Evolutionary conservation across 805 yeast species (phyloP).

Genomic region (Pichia heedii): DNA sequence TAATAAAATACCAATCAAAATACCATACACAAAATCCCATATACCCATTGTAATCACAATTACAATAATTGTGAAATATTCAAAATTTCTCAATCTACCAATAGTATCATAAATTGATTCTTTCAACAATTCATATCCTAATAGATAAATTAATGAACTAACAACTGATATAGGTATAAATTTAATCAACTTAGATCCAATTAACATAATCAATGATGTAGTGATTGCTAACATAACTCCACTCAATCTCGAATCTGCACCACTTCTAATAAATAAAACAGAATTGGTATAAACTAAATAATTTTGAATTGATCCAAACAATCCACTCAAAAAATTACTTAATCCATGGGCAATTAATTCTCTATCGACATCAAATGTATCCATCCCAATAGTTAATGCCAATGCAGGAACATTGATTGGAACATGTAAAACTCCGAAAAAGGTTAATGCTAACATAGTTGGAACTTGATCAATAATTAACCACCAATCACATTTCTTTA

Average conservation of each 20-base stretch:
- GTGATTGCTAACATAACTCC: conserved; percentile 84
- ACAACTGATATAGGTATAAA: conserved; percentile 94
- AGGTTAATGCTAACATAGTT: conserved; percentile 90
- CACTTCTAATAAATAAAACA: conserved; percentile 84
- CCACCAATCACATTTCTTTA: conserved; percentile 65
- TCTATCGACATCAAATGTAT: conserved; percentile 80
- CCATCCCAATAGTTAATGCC: conserved; percentile 83
- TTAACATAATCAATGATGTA: conserved; percentile 70
- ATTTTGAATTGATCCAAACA: conserved; percentile 83
- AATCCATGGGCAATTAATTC: conserved; percentile 94
- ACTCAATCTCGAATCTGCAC: conserved; percentile 83
- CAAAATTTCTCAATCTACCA: conserved; percentile 66
- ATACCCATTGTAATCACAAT: conserved; percentile 95
- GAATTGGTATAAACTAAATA: conserved; percentile 93
- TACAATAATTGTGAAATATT: conserved; percentile 72
- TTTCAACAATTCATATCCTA: conserved; percentile 82
- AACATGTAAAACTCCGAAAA: conserved; percentile 91
- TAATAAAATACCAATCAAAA: conserved; percentile 77
- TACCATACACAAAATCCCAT: conserved; percentile 90
- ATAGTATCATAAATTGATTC: conserved; percentile 83
- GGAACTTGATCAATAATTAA: conserved; percentile 65
- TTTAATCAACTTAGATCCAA: conserved; percentile 90
- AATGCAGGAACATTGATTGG: conserved; percentile 97
- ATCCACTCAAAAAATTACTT: conserved; percentile 78
- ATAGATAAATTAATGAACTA: conserved; percentile 79